Conservation (phyloP, 306 rosid species). For the Castanea sativa region DNA sequence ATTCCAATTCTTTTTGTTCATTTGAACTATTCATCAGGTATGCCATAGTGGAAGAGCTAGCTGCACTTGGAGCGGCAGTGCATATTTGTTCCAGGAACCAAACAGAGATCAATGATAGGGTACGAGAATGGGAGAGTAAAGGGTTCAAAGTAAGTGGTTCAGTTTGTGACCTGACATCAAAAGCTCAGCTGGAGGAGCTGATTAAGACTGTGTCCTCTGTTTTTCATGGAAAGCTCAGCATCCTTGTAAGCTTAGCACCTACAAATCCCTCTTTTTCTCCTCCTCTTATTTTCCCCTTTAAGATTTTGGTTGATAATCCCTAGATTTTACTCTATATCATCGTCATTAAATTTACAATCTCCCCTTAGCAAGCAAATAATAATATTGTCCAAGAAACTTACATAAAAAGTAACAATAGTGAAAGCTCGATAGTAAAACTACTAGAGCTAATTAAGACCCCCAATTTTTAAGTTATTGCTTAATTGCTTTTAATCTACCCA, state of each 20-base stretch:
- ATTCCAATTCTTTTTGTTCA: neutral
- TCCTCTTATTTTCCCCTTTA: neutral
- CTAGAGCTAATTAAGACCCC: no score
- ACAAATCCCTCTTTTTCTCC: neutral
- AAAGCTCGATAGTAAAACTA: no score
- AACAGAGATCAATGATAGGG: constrained; percentile 22
- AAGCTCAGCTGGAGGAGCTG: constrained; percentile 27
- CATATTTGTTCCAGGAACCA: constrained; percentile 45
- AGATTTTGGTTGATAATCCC: neutral
- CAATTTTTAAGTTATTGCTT: no score
- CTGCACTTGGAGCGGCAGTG: constrained; percentile 37
- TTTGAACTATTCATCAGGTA: constrained; percentile 12
- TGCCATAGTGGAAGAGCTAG: constrained; percentile 49
- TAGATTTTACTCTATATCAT: neutral
- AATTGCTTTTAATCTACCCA: no score
- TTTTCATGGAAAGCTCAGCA: constrained; percentile 43
- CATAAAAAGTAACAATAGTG: neutral
- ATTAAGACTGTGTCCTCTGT: constrained; percentile 29
- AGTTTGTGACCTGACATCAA: constrained; percentile 32
- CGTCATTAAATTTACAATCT: no score
- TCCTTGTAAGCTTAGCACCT: constrained; percentile 31
- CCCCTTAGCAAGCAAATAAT: no score
- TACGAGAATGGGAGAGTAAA: constrained; percentile 37
- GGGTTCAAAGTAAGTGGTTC: constrained; percentile 42
- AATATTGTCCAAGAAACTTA: neutral